phyloP scores from a whole-genome alignment of 2,329 filamentous ascomycete genomes.

The Botryotinia globosa region DNA sequence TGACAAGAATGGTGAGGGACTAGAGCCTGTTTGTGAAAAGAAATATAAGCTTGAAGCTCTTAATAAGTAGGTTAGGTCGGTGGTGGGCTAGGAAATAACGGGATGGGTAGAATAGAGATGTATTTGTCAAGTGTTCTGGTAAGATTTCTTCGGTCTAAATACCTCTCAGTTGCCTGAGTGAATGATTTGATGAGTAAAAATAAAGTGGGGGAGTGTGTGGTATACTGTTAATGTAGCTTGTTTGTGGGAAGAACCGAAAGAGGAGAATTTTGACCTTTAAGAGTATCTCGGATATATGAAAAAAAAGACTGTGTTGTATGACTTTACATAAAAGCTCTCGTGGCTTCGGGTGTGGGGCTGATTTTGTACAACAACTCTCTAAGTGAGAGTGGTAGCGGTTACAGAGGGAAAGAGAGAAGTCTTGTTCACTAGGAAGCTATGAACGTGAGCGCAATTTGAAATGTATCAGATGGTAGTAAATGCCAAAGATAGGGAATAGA shows the following conservation, averaged over 20 bases:
- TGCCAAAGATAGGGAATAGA: neutral
- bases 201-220: neutral
- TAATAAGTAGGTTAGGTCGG: neutral
- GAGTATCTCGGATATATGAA: neutral
- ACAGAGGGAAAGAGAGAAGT: neutral
- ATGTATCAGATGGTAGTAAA: neutral
- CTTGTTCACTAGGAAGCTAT: fast-evolving
- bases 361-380: neutral
- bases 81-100: neutral
- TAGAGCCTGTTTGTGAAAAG: neutral
- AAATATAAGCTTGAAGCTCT: neutral
- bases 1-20: neutral
- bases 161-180: neutral
- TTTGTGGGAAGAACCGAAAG: neutral
- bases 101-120: neutral
- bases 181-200: neutral
- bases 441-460: neutral
- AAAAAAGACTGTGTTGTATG: neutral
- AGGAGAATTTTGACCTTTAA: neutral
- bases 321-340: neutral
- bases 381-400: too few relatives aligned
- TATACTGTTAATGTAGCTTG: neutral
- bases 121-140: too few relatives aligned
- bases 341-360: fast-evolving
- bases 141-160: neutral